Conservation (phyloP, 1,139 yeast species). For the Pichia sp. region DNA sequence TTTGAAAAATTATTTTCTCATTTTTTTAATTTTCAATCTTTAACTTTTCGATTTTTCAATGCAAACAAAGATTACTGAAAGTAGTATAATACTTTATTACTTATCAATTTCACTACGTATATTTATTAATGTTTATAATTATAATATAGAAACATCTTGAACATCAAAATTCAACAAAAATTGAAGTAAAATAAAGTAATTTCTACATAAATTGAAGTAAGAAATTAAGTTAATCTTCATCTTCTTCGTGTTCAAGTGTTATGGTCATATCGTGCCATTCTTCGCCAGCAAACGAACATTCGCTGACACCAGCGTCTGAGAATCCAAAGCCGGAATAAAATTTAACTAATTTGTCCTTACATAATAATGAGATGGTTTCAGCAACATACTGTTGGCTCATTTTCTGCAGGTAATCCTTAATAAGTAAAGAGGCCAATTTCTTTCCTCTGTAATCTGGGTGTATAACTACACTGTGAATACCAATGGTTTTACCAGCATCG, state of each 20-base stretch:
- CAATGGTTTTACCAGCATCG: slow-evolving; percentile 68
- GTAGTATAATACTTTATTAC: no score
- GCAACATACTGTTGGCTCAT: slow-evolving; percentile 84
- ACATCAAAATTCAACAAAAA: no score
- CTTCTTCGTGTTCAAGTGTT: slow-evolving; percentile 56
- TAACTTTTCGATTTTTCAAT: no score
- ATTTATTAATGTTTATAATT: no score
- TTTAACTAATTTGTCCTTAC: slow-evolving; percentile 59
- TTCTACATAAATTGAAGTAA: not conserved
- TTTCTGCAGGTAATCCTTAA: slow-evolving; percentile 88
- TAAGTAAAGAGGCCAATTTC: slow-evolving; percentile 71
- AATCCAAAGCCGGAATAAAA: slow-evolving; percentile 82
- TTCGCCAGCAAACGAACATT: slow-evolving; percentile 50
- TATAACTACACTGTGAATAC: slow-evolving; percentile 75
- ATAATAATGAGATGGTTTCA: slow-evolving; percentile 64
- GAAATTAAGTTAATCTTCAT: slow-evolving; percentile 23
- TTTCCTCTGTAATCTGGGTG: slow-evolving; percentile 74
- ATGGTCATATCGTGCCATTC: slow-evolving; percentile 62
- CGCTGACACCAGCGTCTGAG: slow-evolving; percentile 51
- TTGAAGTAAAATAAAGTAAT: no score
- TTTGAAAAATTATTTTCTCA: no score
- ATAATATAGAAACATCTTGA: no score
- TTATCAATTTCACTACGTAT: no score
- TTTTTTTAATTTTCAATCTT: no score
- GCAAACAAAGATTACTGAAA: no score